A percentile compares a stretch with the other conserved stretches of the same genome.
phyloP scores from a whole-genome alignment of 768 basidiomycete genomes.

The Termitomyces heimii region DNA sequence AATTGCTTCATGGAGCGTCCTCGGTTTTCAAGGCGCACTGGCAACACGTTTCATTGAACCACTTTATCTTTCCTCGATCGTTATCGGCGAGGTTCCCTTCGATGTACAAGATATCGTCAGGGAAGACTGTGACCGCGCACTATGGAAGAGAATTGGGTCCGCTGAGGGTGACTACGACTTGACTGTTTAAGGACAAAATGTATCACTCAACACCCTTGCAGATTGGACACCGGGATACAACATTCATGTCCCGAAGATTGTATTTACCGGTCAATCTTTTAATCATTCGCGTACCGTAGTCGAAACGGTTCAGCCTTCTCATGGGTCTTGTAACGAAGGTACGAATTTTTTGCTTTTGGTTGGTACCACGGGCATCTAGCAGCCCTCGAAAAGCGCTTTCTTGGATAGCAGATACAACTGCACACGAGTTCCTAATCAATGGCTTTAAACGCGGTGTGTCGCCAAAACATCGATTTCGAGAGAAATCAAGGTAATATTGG shows the following conservation, averaged over 20 bases:
- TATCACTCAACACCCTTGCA: slow-evolving; percentile 14
- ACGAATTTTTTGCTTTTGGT: slow-evolving; percentile 8
- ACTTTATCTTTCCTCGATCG: slow-evolving; percentile 56
- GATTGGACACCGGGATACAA: slow-evolving; percentile 43
- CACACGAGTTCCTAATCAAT: slow-evolving; percentile 66
- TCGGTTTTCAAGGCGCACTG: slow-evolving; percentile 85
- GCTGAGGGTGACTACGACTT: slow-evolving; percentile 31
- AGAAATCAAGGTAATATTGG: slow-evolving; percentile 49
- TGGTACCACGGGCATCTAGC: background rate
- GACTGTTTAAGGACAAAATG: background rate
- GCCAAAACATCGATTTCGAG: slow-evolving; percentile 58
- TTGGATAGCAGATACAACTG: slow-evolving; percentile 53
- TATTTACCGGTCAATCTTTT: slow-evolving; percentile 59
- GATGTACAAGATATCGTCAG: slow-evolving; percentile 32
- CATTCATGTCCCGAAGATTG: slow-evolving; percentile 44
- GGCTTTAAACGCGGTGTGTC: slow-evolving; percentile 76
- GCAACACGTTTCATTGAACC: slow-evolving; percentile 49
- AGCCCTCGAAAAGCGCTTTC: slow-evolving; percentile 51
- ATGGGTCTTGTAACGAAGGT: slow-evolving; percentile 70
- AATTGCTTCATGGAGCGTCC: slow-evolving; percentile 78
- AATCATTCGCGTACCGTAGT: slow-evolving; percentile 43
- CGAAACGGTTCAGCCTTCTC: slow-evolving; percentile 18
- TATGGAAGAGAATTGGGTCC: slow-evolving; percentile 48
- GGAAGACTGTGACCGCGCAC: slow-evolving; percentile 64
- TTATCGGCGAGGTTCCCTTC: slow-evolving; percentile 66